Base-by-base conservation (phyloP, 495 filamentous ascomycete genomes). In the Xylaria flabelliformis region DNA sequence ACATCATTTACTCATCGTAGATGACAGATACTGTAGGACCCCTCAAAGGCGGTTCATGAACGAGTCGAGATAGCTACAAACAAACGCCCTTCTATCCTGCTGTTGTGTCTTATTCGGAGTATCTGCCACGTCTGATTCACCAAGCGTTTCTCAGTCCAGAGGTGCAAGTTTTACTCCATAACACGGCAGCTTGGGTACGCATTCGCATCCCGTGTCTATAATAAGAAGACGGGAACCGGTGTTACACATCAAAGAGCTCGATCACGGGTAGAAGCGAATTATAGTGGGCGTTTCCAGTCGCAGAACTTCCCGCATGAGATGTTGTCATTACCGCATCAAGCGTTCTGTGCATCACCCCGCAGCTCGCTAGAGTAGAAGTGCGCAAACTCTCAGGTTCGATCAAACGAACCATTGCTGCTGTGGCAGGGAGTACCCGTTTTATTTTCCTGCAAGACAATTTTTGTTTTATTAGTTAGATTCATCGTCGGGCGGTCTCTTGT, bases 281-380 rank as follows among this genome's bases (percentile, higher is more conserved):
- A 44, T 19, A 26, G n/a, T 4, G 21, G 1, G 7, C 42, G 44
- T 34, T 36, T 8, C n/a, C 19, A 56, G 10, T 56, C 24, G 12
- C 1, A 26, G 15, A 41, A 13, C 19, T 34, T 46, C 64, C 64
- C 26, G 36, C 48, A 17, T 55, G 42, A 8, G 21, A 50, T 67
- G 50, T 8, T 67, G 50, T 67, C 65, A 67, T 56, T 55, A 19
- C 29, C 21, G 50, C 65, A 67, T 67, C 65, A 67, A 42, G 50
- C 65, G 42, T 55, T 12, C 4, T 34, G 39, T 29, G 50, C 46
- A 34, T 56, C 65, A 55, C 34, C 50, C 65, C 65, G 36, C 65
- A 56, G 65, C 65, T 34, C 64, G 64, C 64, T 53, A 50, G 44
- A 67, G 64, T 15, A 56, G 34, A n/a, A 12, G 2, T 39, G 34